Evolutionary conservation across 2,329 filamentous ascomycete species (phyloP).

Genomic region (Colletotrichum viniferum): DNA sequence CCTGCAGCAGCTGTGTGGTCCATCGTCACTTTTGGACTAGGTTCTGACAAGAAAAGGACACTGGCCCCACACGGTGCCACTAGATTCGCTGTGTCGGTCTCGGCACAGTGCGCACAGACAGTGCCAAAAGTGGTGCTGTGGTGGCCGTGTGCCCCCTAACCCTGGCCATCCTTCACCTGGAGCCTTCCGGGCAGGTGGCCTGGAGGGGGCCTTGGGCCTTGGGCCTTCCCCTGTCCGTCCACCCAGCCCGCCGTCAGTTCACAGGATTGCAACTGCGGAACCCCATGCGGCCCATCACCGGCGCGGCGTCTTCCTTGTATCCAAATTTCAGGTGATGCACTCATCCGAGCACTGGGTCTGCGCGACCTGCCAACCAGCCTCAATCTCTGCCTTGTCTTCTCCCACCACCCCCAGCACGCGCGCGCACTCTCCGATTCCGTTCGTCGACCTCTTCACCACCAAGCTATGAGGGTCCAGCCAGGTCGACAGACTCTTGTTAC

Average conservation of each 20-base stretch:
- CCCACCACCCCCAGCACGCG: neutral
- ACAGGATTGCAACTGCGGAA: neutral
- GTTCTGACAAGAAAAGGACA: neutral
- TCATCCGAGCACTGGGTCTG: neutral
- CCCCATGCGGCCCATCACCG: neutral
- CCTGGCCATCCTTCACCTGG: neutral
- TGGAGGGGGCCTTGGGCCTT: neutral
- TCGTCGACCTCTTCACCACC: neutral
- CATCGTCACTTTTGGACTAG: neutral
- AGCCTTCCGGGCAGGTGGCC: neutral
- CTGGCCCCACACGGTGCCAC: neutral
- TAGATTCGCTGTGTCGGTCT: too few species aligned
- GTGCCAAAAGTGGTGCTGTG: neutral
- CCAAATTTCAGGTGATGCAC: conserved; percentile 5
- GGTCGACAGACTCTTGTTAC: neutral
- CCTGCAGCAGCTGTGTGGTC: neutral
- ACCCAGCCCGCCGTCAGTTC: conserved; percentile 1
- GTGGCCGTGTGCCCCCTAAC: neutral
- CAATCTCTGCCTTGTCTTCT: neutral
- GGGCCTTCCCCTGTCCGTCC: neutral
- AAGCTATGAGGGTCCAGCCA: conserved; percentile 12
- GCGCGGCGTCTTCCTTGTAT: conserved; percentile 6
- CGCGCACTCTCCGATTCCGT: neutral
- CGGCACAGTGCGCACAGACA: neutral
- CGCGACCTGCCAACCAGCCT: neutral